phyloP scores from a whole-genome alignment of 306 rosid genomes.

The Cucumis hystrix region DNA sequence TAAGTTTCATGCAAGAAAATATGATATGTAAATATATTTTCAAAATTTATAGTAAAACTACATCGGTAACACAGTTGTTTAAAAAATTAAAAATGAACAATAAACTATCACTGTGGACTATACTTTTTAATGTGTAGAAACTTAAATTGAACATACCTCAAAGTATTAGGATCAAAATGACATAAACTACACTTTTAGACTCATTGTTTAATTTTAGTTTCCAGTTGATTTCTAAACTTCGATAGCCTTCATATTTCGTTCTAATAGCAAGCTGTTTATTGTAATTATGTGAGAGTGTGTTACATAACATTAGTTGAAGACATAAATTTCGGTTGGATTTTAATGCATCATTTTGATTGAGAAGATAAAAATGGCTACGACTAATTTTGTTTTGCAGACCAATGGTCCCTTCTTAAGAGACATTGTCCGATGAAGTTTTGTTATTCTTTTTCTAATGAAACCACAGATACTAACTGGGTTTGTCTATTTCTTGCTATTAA shows the following conservation, averaged over 20 bases:
- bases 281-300: neutral
- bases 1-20: too few species aligned
- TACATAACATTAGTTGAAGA: neutral
- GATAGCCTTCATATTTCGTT: too few species aligned
- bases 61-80: too few species aligned
- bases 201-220: neutral
- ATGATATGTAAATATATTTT: too few species aligned
- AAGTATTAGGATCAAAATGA: too few species aligned
- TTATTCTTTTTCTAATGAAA: neutral
- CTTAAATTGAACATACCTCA: too few species aligned
- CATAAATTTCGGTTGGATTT: too few species aligned
- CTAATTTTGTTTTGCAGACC: neutral
- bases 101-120: too few species aligned
- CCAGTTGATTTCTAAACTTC: too few species aligned
- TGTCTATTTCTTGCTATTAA: neutral
- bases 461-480: neutral
- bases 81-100: too few species aligned
- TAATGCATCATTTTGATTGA: neutral
- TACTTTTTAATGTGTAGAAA: too few species aligned
- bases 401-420: neutral
- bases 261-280: neutral
- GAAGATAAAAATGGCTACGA: neutral
- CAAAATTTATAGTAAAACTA: too few species aligned
- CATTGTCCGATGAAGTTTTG: neutral
- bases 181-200: neutral